Percentiles rank a stretch among this genome's conserved stretches.
Evolutionary conservation across 495 filamentous ascomycete species (phyloP).

Genomic region (Saxispiralis lemnorum): DNA sequence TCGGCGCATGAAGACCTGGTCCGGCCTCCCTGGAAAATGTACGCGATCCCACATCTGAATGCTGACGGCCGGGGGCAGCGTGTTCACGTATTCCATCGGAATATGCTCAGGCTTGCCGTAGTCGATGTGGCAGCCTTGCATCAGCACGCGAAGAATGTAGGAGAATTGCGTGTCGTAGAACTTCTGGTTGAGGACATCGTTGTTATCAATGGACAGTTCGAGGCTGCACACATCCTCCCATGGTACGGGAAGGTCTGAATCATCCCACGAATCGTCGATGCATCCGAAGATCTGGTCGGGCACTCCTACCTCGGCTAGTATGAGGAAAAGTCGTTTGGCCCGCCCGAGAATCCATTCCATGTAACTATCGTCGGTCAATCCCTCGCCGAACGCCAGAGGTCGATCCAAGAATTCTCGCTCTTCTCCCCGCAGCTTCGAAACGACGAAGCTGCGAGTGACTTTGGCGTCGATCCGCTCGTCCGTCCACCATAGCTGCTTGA

Average conservation of each 20-base stretch:
- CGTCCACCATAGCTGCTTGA: conserved; percentile 52
- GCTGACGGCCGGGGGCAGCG: conserved; percentile 34
- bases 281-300: conserved; percentile 73
- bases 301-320: conserved; percentile 59
- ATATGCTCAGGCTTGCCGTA: conserved; percentile 67
- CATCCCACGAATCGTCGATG: conserved; percentile 74
- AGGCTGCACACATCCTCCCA: conserved; percentile 53
- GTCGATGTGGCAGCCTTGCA: conserved; percentile 49
- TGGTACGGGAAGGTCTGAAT: conserved; percentile 69
- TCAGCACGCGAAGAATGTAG: conserved; percentile 55
- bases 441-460: conserved; percentile 52
- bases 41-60: conserved; percentile 50
- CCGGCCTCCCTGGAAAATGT: conserved; percentile 38
- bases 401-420: conserved; percentile 49
- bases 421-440: conserved; percentile 44
- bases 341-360: conserved; percentile 79
- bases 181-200: conserved; percentile 46
- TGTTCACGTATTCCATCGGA: conserved; percentile 49
- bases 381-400: conserved; percentile 66
- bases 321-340: conserved; percentile 64
- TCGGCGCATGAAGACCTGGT: conserved; percentile 50
- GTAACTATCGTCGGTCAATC: conserved; percentile 76
- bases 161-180: conserved; percentile 73
- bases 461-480: conserved; percentile 56
- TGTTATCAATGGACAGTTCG: conserved; percentile 39